phyloP scores from a whole-genome alignment of 345 rosid species.

The Jatropha curcas region DNA sequence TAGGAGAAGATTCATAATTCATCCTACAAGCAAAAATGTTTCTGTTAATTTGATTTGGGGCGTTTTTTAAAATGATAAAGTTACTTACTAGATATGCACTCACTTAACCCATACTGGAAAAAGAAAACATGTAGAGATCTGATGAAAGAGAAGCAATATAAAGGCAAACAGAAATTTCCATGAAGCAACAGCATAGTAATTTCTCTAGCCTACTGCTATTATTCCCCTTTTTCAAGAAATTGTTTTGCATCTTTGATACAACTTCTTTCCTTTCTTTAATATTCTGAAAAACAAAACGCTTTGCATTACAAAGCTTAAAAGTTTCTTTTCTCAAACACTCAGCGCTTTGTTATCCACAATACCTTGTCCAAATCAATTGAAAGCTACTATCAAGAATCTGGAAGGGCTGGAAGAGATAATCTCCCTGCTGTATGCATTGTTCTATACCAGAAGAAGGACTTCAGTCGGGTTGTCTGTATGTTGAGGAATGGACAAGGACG shows the following conservation, averaged over 20 bases:
- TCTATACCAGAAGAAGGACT: slow-evolving; percentile 90
- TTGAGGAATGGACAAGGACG: slow-evolving; percentile 67
- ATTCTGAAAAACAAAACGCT: background rate
- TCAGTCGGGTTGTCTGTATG: slow-evolving; percentile 91
- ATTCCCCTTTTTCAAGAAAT: too few species aligned
- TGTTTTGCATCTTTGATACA: background rate
- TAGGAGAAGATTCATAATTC: background rate
- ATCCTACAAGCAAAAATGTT: background rate
- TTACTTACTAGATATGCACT: background rate
- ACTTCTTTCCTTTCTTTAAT: background rate
- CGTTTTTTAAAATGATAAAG: background rate
- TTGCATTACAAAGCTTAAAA: background rate
- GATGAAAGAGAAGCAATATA: background rate
- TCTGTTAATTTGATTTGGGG: background rate
- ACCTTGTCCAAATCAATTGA: slow-evolving; percentile 90
- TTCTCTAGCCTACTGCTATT: too few species aligned
- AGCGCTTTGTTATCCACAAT: slow-evolving; percentile 89
- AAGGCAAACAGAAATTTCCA: too few species aligned
- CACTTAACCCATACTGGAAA: background rate
- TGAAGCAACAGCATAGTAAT: too few species aligned
- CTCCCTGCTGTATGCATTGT: slow-evolving; percentile 64
- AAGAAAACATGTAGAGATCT: slow-evolving; percentile 3
- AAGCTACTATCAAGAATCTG: slow-evolving; percentile 95
- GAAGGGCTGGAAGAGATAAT: slow-evolving; percentile 90
- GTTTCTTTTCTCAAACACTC: slow-evolving; percentile 19